A percentile compares a stretch with the other conserved stretches of the same genome.
These are phyloP conservation scores for Aspergillus pseudoviridinutans DNA, from an alignment of 2,329 filamentous ascomycete species.

Conservation along the genomic window DNA sequence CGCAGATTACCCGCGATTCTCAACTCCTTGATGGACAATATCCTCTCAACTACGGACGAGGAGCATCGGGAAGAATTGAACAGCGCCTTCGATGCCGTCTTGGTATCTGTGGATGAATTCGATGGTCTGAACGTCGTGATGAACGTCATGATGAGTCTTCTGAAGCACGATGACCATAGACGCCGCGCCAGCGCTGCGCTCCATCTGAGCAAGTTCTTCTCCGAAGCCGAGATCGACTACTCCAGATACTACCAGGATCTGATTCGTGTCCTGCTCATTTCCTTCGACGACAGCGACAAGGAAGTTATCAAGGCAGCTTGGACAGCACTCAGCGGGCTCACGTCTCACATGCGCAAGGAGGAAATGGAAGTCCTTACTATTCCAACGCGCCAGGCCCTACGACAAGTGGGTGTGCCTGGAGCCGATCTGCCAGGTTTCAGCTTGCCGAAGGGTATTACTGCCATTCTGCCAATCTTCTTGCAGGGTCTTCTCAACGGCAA, in stretches of 20 bases:
- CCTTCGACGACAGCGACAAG: constrained; percentile 81
- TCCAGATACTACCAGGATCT: constrained; percentile 95
- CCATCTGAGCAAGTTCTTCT: constrained; percentile 84
- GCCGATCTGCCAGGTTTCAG: constrained; percentile 80
- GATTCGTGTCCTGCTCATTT: constrained; percentile 82
- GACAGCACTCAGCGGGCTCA: constrained; percentile 81
- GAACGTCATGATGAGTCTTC: constrained; percentile 81
- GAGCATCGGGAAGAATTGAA: constrained; percentile 69
- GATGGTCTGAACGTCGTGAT: constrained; percentile 95
- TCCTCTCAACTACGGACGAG: constrained; percentile 70
- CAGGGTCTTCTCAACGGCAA: constrained; percentile 97
- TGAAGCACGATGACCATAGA: constrained; percentile 89
- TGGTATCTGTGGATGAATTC: constrained; percentile 90
- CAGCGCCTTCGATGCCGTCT: constrained; percentile 78
- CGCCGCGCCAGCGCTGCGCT: constrained; percentile 73
- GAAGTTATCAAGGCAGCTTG: constrained; percentile 87
- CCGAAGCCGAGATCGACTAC: constrained; percentile 76
- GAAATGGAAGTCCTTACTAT: constrained; percentile 93
- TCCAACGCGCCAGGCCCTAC: constrained; percentile 79
- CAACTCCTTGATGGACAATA: constrained; percentile 90
- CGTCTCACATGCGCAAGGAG: constrained; percentile 86
- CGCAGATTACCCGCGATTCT: constrained; percentile 83
- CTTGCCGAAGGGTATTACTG: constrained; percentile 94
- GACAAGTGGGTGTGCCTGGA: constrained; percentile 83
- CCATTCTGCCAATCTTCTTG: constrained; percentile 91